Conservation (phyloP, 768 basidiomycete species). For the Crepidotus variabilis region DNA sequence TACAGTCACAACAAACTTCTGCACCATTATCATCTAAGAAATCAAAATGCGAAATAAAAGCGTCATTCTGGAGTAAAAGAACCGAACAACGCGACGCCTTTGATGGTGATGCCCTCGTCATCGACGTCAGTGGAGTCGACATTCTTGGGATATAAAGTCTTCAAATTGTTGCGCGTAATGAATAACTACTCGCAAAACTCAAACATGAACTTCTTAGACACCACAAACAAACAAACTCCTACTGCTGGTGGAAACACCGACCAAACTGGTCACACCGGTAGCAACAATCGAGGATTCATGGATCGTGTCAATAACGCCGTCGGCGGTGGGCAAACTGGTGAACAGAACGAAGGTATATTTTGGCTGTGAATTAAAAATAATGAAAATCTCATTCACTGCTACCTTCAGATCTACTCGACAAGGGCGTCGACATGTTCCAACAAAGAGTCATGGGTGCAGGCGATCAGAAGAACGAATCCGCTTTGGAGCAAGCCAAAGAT, state of each 20-base stretch:
- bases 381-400: neutral
- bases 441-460: constrained; percentile 31
- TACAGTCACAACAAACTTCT: too few relatives aligned
- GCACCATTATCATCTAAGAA: too few relatives aligned
- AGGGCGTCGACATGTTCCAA: constrained; percentile 40
- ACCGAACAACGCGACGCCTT: neutral
- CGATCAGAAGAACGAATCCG: constrained; percentile 38
- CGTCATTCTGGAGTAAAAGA: neutral
- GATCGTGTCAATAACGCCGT: constrained; percentile 24
- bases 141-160: neutral
- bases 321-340: constrained; percentile 28
- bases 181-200: neutral
- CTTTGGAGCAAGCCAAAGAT: constrained; percentile 39
- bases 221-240: neutral
- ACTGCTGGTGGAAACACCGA: neutral
- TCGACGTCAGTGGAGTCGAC: neutral
- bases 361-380: too few relatives aligned
- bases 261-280: neutral
- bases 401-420: constrained; percentile 30
- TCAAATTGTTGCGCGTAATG: neutral
- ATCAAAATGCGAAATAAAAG: too few relatives aligned
- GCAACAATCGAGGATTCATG: constrained; percentile 22
- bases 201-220: neutral
- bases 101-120: neutral
- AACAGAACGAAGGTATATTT: constrained; percentile 31